These are phyloP conservation scores for Colletotrichum ledebouriae DNA, from an alignment of 2,329 filamentous ascomycete genomes.

Conservation along the genomic window DNA sequence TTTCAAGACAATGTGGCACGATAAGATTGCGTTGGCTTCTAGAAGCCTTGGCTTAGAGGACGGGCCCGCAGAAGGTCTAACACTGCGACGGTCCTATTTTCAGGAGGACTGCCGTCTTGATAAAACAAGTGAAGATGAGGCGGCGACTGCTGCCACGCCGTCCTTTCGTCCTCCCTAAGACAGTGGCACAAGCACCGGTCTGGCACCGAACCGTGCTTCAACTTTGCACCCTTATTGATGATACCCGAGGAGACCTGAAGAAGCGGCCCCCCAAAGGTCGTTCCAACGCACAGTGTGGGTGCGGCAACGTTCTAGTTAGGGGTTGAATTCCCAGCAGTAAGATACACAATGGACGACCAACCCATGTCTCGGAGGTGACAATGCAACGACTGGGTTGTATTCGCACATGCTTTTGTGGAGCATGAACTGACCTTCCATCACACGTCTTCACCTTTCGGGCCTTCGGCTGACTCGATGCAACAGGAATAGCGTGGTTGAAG, in stretches of 20 bases:
- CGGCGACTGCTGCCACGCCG: constrained; percentile 1
- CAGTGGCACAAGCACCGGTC: constrained; percentile 4
- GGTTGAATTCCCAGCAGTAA: constrained; percentile 9
- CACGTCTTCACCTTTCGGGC: constrained; percentile 18
- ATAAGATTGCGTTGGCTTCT: constrained; percentile 27
- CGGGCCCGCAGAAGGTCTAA: constrained; percentile 1
- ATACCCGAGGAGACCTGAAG: neutral
- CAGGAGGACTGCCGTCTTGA: constrained; percentile 10
- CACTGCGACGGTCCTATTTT: neutral
- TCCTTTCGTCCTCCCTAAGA: constrained; percentile 13
- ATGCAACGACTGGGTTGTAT: constrained; percentile 29
- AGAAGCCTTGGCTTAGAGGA: constrained; percentile 27
- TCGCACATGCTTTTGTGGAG: constrained; percentile 24
- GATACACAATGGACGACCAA: constrained; percentile 9
- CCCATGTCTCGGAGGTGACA: constrained; percentile 26
- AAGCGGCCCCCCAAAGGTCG: constrained; percentile 3
- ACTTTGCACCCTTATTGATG: neutral
- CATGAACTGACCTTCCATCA: constrained; percentile 31
- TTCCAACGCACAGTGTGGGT: constrained; percentile 31
- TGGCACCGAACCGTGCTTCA: constrained; percentile 8
- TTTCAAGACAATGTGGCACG: neutral
- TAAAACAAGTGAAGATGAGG: neutral
- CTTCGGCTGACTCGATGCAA: constrained; percentile 37
- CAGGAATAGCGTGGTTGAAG: constrained; percentile 22
- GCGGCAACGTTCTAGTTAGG: neutral